phyloP scores from a whole-genome alignment of 2,329 filamentous ascomycete species.

The Botrytis deweyae region DNA sequence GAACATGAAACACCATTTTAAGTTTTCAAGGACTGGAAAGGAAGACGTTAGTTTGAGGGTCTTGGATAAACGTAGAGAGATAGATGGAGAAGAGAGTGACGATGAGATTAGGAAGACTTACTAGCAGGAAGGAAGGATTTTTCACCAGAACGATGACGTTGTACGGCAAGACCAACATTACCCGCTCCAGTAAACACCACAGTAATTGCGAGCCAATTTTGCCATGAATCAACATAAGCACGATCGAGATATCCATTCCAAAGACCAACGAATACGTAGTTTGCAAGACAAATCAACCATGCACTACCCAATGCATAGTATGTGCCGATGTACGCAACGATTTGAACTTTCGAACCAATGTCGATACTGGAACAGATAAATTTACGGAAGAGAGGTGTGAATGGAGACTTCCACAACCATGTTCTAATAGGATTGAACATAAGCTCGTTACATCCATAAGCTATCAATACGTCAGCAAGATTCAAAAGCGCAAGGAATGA shows the following conservation, averaged over 20 bases:
- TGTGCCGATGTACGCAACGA: slow-evolving; percentile 65
- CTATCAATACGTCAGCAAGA: slow-evolving; percentile 31
- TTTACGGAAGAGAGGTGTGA: slow-evolving; percentile 61
- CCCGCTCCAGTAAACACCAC: slow-evolving; percentile 60
- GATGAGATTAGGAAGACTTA: neutral
- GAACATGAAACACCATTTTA: slow-evolving; percentile 22
- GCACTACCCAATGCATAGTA: slow-evolving; percentile 65
- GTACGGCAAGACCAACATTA: slow-evolving; percentile 51
- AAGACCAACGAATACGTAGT: slow-evolving; percentile 72
- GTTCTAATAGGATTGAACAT: slow-evolving; percentile 65
- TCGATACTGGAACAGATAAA: slow-evolving; percentile 62
- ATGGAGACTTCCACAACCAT: slow-evolving; percentile 61
- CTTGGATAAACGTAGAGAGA: neutral
- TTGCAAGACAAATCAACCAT: slow-evolving; percentile 62
- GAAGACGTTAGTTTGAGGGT: neutral
- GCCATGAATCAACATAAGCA: slow-evolving; percentile 66
- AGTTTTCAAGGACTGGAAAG: slow-evolving; percentile 18
- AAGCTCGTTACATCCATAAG: slow-evolving; percentile 68
- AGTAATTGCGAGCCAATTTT: slow-evolving; percentile 61
- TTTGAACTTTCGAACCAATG: slow-evolving; percentile 66
- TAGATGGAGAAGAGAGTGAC: neutral
- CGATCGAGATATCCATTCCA: slow-evolving; percentile 65
- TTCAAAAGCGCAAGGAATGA: neutral
- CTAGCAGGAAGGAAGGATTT: slow-evolving; percentile 49
- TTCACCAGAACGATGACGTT: slow-evolving; percentile 62